Evolutionary conservation across 768 basidiomycete species (phyloP).

Genomic region (Xerocomus spinulosus): DNA sequence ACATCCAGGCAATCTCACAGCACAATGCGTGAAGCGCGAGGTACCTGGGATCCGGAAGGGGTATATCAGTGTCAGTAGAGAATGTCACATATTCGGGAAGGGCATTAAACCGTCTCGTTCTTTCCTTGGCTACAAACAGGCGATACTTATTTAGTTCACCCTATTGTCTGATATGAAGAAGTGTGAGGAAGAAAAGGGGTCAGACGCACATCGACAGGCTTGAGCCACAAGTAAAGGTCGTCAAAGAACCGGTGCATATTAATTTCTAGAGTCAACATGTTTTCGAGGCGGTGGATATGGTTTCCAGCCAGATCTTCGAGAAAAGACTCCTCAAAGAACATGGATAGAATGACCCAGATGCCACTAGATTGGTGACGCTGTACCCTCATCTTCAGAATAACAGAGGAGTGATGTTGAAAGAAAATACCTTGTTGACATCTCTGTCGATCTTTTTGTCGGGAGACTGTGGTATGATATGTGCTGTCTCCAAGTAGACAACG

Average conservation of each 20-base stretch:
- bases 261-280: background rate
- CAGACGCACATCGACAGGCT: conserved; percentile 1
- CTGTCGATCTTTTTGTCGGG: background rate
- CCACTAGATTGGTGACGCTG: background rate
- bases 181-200: background rate
- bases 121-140: background rate
- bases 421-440: background rate
- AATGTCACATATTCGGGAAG: conserved; percentile 2
- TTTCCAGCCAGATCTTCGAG: background rate
- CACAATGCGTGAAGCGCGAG: conserved; percentile 6
- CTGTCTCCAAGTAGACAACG: background rate
- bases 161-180: background rate
- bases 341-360: background rate
- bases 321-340: background rate
- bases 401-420: background rate
- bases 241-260: background rate
- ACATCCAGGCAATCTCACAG: conserved; percentile 8
- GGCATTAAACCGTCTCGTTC: background rate
- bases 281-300: background rate
- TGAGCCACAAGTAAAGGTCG: background rate
- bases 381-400: background rate
- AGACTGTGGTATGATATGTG: conserved; percentile 1
- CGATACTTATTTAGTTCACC: background rate
- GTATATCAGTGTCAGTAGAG: background rate
- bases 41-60: background rate